Evolutionary conservation across 257 asterid genomes (phyloP).

Genomic region (Gentiana macrophylla): DNA sequence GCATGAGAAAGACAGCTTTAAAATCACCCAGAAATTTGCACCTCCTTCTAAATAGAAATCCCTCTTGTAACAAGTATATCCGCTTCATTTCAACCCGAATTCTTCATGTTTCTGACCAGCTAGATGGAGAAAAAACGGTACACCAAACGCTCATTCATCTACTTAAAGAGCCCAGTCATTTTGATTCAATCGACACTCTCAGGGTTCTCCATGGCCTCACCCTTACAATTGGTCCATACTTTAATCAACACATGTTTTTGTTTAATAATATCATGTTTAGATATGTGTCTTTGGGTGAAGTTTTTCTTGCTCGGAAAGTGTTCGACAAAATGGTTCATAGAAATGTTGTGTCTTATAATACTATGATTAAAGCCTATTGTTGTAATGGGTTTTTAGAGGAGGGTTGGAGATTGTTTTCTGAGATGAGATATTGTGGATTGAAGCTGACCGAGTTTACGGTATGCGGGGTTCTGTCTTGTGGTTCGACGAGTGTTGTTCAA

Average conservation of each 20-base stretch:
- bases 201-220: slow-evolving; percentile 53
- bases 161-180: slow-evolving; percentile 37
- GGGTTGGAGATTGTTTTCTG: slow-evolving; percentile 19
- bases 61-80: not conserved
- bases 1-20: slow-evolving; percentile 34
- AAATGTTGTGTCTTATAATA: slow-evolving; percentile 39
- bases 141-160: slow-evolving; percentile 21
- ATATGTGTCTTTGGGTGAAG: slow-evolving; percentile 27
- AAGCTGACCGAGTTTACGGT: slow-evolving; percentile 44
- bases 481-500: slow-evolving; percentile 27
- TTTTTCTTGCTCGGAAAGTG: slow-evolving; percentile 17
- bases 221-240: slow-evolving; percentile 33
- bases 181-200: slow-evolving; percentile 29
- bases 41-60: slow-evolving; percentile 4
- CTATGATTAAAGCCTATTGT: slow-evolving; percentile 36
- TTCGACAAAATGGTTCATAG: slow-evolving; percentile 48
- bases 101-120: slow-evolving; percentile 13
- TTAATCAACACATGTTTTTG: slow-evolving; percentile 40
- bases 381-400: slow-evolving; percentile 17
- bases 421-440: slow-evolving; percentile 15
- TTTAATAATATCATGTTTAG: slow-evolving; percentile 32
- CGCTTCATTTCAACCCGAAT: slow-evolving; percentile 11
- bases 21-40: slow-evolving; percentile 9
- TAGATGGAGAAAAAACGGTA: slow-evolving; percentile 26
- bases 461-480: slow-evolving; percentile 48